Percentiles rank a stretch among this genome's conserved stretches.
Evolutionary conservation across 495 filamentous ascomycete genomes (phyloP).

Genomic region (Extremus antarcticus): DNA sequence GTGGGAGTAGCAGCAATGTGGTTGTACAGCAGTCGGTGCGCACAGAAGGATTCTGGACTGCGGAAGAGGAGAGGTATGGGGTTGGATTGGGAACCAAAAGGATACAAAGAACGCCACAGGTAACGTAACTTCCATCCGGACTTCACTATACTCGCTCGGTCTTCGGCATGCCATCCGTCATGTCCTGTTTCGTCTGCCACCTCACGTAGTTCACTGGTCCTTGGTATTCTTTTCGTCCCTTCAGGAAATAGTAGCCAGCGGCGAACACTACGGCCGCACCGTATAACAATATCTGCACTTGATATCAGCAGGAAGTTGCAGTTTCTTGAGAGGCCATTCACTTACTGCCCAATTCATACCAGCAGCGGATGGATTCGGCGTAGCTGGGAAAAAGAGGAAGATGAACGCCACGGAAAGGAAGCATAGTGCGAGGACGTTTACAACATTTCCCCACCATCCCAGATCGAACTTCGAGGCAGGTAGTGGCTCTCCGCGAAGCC

Average conservation of each 20-base stretch:
- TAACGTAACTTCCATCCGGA: too few relatives aligned
- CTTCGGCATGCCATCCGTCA: too few relatives aligned
- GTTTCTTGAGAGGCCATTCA: not conserved
- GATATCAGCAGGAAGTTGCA: too few relatives aligned
- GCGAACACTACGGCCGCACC: slow-evolving; percentile 4
- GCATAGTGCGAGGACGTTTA: slow-evolving; percentile 34
- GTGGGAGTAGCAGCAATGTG: too few relatives aligned
- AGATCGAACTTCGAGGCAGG: slow-evolving; percentile 40
- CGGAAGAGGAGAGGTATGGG: too few relatives aligned
- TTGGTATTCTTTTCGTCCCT: slow-evolving; percentile 8
- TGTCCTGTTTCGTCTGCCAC: not conserved
- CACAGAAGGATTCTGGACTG: too few relatives aligned
- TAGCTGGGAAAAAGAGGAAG: slow-evolving; percentile 43
- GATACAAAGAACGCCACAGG: too few relatives aligned
- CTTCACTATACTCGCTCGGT: too few relatives aligned
- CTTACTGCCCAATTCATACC: slow-evolving; percentile 6
- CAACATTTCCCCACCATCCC: slow-evolving; percentile 31
- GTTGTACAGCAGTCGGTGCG: too few relatives aligned
- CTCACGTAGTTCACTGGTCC: slow-evolving; percentile 6
- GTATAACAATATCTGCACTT: slow-evolving; percentile 3
- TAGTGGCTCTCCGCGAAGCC: slow-evolving; percentile 28
- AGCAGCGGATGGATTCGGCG: slow-evolving; percentile 15
- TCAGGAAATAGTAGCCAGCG: not conserved
- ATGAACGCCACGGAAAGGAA: slow-evolving; percentile 41
- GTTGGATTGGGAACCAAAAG: too few relatives aligned